Evolutionary conservation across 192 early-diverging fungal genomes (phyloP), one percentile per base, ranked within the genome.

Genomic region (Coemansia sp.): DNA sequence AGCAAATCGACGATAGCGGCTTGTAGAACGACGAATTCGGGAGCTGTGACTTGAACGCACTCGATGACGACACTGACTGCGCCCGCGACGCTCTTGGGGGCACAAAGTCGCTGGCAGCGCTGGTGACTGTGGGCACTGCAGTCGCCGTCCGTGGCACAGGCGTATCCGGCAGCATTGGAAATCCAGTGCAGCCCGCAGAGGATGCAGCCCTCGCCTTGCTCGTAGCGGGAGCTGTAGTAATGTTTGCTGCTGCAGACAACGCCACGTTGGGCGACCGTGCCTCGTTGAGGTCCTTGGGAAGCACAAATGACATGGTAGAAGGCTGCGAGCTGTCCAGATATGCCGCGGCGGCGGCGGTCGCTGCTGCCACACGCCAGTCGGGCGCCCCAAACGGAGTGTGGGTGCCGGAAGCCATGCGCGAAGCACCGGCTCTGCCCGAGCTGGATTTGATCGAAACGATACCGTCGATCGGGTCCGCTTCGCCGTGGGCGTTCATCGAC

Each of bases 21-120:
- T 73, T 73, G 54, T 57, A 73, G 51, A 73, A 66, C 32, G 69
- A 60, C 42, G 69, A 73, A 51, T 73, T 73, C 12, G 63, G 64
- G 34, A 73, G 38, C 39, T 73, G 69, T 22, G 58, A 59, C 14
- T 51, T 56, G 35, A 71, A 55, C 8, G 38, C 18, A 7, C 35
- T 27, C n/a, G 54, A 47, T 4, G 38, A 16, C 12, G 54, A 28
- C 29, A 35, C 3, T 6, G 52, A 45, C 25, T 32, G 44, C n/a
- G 44, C 30, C 11, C 44, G 44, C 2, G 44, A 20, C 6, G 32
- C 11, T 20, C 31, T 34, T 11, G 44, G 44, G 6, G 22, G 44
- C 32, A 14, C 44, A 30, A 9, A 3, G 19, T 7, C 37, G 19
- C 19, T 29, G 28, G 28, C 28, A 29, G 4, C 28, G 12, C 26